Conservation (phyloP, 2,329 filamentous ascomycete species). For the Aspergillus brasiliensis region DNA sequence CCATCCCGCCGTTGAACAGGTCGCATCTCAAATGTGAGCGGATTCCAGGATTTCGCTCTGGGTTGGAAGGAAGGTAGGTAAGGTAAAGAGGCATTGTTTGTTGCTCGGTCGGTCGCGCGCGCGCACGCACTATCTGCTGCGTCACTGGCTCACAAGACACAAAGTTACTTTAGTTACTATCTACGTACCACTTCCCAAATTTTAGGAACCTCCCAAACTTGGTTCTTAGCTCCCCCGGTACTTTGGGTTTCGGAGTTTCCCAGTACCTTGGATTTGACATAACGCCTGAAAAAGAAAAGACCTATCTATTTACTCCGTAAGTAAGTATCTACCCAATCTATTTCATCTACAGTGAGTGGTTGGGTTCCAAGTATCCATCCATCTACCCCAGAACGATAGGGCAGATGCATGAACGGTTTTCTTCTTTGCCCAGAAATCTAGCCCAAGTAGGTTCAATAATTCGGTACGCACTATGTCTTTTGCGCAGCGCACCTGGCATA, state of each 20-base stretch:
- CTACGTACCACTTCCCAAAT: neutral
- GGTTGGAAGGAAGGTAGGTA: neutral
- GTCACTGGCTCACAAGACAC: neutral
- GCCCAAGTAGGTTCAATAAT: slow-evolving; percentile 7
- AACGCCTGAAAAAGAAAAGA: neutral
- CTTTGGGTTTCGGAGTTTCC: neutral
- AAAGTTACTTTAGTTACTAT: neutral
- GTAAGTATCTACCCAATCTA: too few relatives aligned
- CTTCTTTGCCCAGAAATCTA: neutral
- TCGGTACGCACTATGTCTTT: slow-evolving; percentile 2
- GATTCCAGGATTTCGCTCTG: neutral
- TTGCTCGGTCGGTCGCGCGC: neutral
- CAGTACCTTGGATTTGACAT: slow-evolving; percentile 1
- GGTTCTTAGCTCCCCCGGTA: neutral
- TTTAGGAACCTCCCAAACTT: neutral
- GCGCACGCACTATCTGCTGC: neutral
- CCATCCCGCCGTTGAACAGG: slow-evolving; percentile 24
- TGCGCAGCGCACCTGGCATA: slow-evolving; percentile 13
- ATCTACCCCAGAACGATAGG: slow-evolving; percentile 1
- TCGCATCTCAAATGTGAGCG: slow-evolving; percentile 17
- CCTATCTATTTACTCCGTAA: too few relatives aligned
- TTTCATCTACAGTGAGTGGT: too few relatives aligned
- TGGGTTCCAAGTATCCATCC: neutral
- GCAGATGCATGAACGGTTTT: neutral
- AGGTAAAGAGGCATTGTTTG: too few relatives aligned